Conservation (phyloP, 2,329 filamentous ascomycete species). For the Ascosphaera aggregata region DNA sequence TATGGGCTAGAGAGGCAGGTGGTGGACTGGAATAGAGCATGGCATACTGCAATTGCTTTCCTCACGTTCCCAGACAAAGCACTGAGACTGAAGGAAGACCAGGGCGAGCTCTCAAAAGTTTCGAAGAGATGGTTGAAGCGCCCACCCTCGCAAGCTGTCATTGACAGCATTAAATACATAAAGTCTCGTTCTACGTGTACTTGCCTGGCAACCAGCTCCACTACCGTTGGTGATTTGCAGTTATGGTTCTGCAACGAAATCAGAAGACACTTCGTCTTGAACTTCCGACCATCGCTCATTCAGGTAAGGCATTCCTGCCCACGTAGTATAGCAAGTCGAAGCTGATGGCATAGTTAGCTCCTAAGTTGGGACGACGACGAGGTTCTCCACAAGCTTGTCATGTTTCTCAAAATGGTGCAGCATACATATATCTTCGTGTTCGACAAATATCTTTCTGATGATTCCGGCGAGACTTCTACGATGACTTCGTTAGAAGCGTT, state of each 20-base stretch:
- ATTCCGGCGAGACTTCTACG: background rate
- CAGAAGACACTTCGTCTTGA: slow-evolving; percentile 18
- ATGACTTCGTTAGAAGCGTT: background rate
- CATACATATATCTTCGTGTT: slow-evolving; percentile 16
- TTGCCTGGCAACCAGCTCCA: slow-evolving; percentile 5
- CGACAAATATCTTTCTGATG: slow-evolving; percentile 11
- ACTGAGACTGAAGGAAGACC: slow-evolving; percentile 8
- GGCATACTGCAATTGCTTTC: slow-evolving; percentile 18
- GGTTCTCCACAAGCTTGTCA: slow-evolving; percentile 12
- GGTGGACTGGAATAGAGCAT: slow-evolving; percentile 17
- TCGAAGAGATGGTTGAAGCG: slow-evolving; percentile 12
- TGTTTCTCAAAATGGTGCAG: slow-evolving; percentile 14
- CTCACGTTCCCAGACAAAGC: slow-evolving; percentile 15
- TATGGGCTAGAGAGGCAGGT: slow-evolving; percentile 10
- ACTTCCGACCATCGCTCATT: slow-evolving; percentile 13
- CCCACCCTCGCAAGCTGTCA: slow-evolving; percentile 11
- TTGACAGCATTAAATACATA: slow-evolving; percentile 15
- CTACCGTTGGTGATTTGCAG: slow-evolving; percentile 12
- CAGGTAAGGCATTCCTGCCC: slow-evolving; percentile 9
- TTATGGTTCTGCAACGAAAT: slow-evolving; percentile 22
- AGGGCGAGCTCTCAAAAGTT: slow-evolving; percentile 9
- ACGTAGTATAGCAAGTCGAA: slow-evolving; percentile 1
- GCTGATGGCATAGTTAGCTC: slow-evolving; percentile 3
- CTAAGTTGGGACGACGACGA: slow-evolving; percentile 9
- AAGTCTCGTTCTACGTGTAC: slow-evolving; percentile 6